phyloP scores from a whole-genome alignment of 2,329 filamentous ascomycete genomes.

The Calonectria naviculata region DNA sequence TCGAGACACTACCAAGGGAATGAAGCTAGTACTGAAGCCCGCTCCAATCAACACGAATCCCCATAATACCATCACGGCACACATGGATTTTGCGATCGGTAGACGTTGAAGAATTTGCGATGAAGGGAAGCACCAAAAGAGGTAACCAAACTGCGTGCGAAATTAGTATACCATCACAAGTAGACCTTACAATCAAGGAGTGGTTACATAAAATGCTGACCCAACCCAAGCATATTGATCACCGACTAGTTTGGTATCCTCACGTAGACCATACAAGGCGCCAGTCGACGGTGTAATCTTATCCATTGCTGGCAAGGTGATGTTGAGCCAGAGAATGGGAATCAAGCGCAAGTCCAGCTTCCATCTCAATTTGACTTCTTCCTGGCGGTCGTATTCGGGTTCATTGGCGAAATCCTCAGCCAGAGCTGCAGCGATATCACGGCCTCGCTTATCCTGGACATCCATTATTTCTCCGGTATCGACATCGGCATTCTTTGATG shows the following conservation, averaged over 20 bases:
- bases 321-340: not conserved
- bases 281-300: not conserved
- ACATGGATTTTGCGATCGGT: not conserved
- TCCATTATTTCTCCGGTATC: not conserved
- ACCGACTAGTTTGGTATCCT: not conserved
- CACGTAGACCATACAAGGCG: not conserved
- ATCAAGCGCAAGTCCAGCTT: not conserved
- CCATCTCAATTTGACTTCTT: not conserved
- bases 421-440: not conserved
- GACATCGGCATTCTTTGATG: not conserved
- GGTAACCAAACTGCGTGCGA: too few relatives aligned
- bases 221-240: not conserved
- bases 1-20: not conserved
- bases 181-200: not conserved
- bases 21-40: not conserved
- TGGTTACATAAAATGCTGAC: not conserved
- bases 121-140: not conserved
- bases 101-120: not conserved
- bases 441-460: not conserved
- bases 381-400: not conserved
- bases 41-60: not conserved
- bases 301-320: not conserved
- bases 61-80: not conserved
- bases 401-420: not conserved
- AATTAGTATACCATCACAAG: not conserved